These are phyloP conservation scores for Fraxinus ornus DNA, from an alignment of 305 asterid genomes.

Conservation along the genomic window DNA sequence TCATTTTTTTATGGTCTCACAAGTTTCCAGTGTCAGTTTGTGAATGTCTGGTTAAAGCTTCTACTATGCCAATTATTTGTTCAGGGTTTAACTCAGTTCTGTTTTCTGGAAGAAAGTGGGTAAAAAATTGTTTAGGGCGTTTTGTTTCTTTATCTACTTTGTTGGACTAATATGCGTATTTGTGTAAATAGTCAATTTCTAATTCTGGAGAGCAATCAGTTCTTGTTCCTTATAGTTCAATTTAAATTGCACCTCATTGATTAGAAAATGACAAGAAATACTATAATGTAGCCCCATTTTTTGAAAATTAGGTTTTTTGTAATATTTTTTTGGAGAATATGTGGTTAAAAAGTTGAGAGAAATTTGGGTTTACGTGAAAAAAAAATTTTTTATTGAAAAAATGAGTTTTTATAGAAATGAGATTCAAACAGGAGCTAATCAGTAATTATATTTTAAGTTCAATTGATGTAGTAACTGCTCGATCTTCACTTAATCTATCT, in stretches of 20 bases:
- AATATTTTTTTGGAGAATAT: not conserved
- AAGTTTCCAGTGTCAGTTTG: not conserved
- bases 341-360: not conserved
- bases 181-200: not conserved
- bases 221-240: not conserved
- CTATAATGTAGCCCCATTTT: not conserved
- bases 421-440: not conserved
- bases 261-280: not conserved
- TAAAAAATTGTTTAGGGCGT: not conserved
- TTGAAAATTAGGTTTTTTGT: not conserved
- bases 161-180: not conserved
- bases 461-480: not conserved
- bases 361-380: not conserved
- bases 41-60: not conserved
- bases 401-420: not conserved
- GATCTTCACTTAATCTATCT: not conserved
- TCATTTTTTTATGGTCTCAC: not conserved
- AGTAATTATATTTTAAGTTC: not conserved
- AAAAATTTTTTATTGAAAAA: too few relatives aligned
- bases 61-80: not conserved
- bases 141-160: not conserved
- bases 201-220: not conserved
- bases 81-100: not conserved
- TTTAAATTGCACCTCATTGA: not conserved
- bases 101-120: not conserved